Evolutionary conservation across 371 early-diverging fungal species (phyloP), one percentile per base, ranked within the genome.

Genomic region (Chytridiales sp.): DNA sequence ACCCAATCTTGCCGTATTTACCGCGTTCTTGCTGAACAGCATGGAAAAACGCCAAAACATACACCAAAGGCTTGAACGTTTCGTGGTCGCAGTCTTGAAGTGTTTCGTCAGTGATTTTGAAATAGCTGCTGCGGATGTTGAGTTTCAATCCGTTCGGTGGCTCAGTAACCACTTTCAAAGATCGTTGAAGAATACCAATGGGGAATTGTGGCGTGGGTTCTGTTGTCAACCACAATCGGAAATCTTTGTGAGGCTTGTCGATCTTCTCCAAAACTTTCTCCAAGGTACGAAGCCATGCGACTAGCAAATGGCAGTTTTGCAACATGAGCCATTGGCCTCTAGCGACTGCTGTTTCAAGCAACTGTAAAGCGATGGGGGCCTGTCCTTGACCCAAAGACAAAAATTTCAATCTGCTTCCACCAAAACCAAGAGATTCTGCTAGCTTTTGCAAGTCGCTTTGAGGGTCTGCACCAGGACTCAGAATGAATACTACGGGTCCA

Each of bases 161-260:
- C 56, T 83, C 83, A n/a, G 83, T 83, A 13, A 83, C 83, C n/a
- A 83, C 82, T 56, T 83, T 83, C 17, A 83, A 70, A 21, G 83
- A 83, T 22, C 75, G 58, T 59, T 83, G 83, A 8, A 83, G 68
- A 21, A 83, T 81, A 13, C 82, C 83, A 50, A 83, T 82, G 15
- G 83, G 83, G 67, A 83, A 83, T 11, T 50, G 40, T 0, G 76
- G 69, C 27, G 78, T 80, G 13, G 83, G 82, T 53, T 83, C 83
- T 6, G 83, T 83, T 1, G 83, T 83, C 32, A 83, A 62, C 83
- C 83, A 83, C 13, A 83, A 62, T 27, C 83, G 64, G 62, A 83
- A 83, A 58, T 83, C 83, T 21, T 63, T 58, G 55, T 83, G 83
- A 17, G 83, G 83, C 58, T 77, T 78, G 11, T 80, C 82, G 47